These are phyloP conservation scores for Phytophthora nicotianae DNA, from an alignment of 352 stramenopile species.

Conservation along the genomic window DNA sequence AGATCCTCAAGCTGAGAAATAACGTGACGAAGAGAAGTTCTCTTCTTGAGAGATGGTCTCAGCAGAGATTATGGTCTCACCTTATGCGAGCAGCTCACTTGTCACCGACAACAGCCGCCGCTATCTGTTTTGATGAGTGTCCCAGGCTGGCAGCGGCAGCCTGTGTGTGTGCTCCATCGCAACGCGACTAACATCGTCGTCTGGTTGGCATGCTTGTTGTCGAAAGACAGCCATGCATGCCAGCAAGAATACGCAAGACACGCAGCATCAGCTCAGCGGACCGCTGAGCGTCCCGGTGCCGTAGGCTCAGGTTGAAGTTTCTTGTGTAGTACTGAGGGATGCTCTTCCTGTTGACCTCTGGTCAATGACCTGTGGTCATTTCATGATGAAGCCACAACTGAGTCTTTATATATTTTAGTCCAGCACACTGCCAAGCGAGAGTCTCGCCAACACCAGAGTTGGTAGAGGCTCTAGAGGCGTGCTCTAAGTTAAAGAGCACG, in stretches of 20 bases:
- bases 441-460: background rate
- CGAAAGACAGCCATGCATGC: background rate
- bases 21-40: no score
- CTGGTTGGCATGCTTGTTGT: background rate
- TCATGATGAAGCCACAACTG: background rate
- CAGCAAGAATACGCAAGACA: background rate
- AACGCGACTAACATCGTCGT: conserved; percentile 1
- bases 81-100: background rate
- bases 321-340: conserved; percentile 4
- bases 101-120: background rate
- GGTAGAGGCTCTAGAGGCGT: background rate
- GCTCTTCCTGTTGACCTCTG: no score
- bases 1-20: background rate
- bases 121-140: conserved; percentile 7
- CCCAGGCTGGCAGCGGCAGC: background rate
- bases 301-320: conserved; percentile 9
- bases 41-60: background rate
- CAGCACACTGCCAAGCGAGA: background rate
- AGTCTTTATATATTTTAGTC: background rate
- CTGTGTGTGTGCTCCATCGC: background rate
- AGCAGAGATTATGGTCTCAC: background rate
- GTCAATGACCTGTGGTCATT: background rate
- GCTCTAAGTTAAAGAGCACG: background rate
- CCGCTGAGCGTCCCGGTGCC: background rate
- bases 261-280: background rate